phyloP scores from a whole-genome alignment of 768 basidiomycete species.

The Mycena indigotica region DNA sequence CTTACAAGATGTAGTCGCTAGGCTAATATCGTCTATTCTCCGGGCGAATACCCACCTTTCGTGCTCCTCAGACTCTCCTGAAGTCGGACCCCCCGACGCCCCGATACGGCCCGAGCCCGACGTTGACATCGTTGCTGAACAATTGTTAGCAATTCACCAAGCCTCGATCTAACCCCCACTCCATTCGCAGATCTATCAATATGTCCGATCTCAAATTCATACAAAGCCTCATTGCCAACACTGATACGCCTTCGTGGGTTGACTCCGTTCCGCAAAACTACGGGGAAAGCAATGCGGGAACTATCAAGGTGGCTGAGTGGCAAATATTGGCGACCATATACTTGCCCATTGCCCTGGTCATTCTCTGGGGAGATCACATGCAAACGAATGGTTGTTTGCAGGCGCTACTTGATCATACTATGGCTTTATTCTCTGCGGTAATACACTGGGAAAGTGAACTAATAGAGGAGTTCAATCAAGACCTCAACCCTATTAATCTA shows the following conservation, averaged over 20 bases:
- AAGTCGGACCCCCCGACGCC: no score
- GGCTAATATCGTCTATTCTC: no score
- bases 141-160: neutral
- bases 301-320: conserved; percentile 33
- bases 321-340: conserved; percentile 15
- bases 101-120: no score
- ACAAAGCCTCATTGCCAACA: neutral
- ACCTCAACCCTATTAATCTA: no score
- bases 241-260: neutral
- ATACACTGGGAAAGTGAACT: no score
- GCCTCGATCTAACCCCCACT: neutral
- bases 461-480: no score
- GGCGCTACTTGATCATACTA: conserved; percentile 27
- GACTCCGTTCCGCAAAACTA: conserved; percentile 21
- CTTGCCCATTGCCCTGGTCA: conserved; percentile 27
- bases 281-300: conserved; percentile 22
- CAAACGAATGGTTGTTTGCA: neutral
- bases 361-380: conserved; percentile 18
- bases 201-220: neutral
- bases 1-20: no score
- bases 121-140: no score
- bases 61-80: no score
- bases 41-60: no score
- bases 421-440: conserved; percentile 30
- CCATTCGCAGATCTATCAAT: neutral